Conservation (phyloP, 768 basidiomycete species). For the Grammothele lineata region DNA sequence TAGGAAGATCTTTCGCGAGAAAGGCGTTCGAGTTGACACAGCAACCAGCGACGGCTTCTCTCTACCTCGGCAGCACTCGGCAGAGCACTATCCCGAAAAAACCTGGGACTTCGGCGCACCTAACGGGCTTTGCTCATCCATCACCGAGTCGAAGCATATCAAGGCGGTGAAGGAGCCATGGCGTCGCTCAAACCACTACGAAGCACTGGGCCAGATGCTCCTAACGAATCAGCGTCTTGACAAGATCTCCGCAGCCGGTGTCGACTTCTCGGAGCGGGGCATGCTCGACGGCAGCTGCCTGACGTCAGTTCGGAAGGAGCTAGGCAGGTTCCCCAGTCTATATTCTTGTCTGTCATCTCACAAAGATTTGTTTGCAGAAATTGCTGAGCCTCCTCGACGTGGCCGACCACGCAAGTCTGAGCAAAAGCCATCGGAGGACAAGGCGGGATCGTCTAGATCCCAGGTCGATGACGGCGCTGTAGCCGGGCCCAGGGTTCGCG, state of each 20-base stretch:
- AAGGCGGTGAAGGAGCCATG: slow-evolving; percentile 22
- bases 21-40: not conserved
- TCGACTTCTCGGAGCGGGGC: slow-evolving; percentile 19
- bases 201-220: slow-evolving; percentile 22
- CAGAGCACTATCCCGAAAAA: slow-evolving; percentile 11
- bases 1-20: slow-evolving; percentile 8
- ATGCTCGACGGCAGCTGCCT: too few species aligned
- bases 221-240: slow-evolving; percentile 19
- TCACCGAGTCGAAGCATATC: slow-evolving; percentile 24
- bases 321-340: slow-evolving; percentile 11
- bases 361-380: not conserved
- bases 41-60: not conserved
- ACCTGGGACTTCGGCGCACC: slow-evolving; percentile 20
- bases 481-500: too few species aligned
- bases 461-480: not conserved
- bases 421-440: too few species aligned
- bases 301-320: slow-evolving; percentile 16
- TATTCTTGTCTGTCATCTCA: slow-evolving; percentile 15
- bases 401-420: too few species aligned
- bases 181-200: slow-evolving; percentile 15
- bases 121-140: slow-evolving; percentile 23
- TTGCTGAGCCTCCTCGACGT: too few species aligned
- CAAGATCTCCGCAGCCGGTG: slow-evolving; percentile 16
- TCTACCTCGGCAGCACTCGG: not conserved
- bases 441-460: too few species aligned